These are phyloP conservation scores for Curvularia sp. DNA, from an alignment of 2,329 filamentous ascomycete genomes.

Conservation along the genomic window DNA sequence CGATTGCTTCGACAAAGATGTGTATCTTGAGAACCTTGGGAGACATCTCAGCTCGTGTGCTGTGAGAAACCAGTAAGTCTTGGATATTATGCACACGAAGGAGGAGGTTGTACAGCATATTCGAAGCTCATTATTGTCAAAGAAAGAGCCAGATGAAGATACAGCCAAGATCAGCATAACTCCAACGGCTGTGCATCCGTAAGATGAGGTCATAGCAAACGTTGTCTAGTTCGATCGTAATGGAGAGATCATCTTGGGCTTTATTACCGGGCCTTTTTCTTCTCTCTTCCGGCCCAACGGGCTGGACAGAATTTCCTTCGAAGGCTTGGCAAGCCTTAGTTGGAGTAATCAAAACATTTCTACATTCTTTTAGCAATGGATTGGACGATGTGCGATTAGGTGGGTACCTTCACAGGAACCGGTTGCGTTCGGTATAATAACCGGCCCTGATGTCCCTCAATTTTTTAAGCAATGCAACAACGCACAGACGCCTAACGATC, in stretches of 20 bases:
- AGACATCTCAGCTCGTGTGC: not conserved
- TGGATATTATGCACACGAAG: too few relatives aligned
- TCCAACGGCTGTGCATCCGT: not conserved
- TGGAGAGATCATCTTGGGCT: not conserved
- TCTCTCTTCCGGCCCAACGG: not conserved
- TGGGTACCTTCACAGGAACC: not conserved
- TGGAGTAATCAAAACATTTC: not conserved
- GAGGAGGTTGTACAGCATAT: not conserved
- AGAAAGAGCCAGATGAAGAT: not conserved
- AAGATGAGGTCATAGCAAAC: not conserved
- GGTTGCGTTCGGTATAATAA: not conserved
- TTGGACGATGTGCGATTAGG: not conserved
- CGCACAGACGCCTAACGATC: not conserved
- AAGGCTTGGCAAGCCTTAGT: not conserved
- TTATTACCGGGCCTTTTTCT: not conserved
- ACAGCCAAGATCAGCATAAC: not conserved
- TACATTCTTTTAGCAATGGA: not conserved
- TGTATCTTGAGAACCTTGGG: not conserved
- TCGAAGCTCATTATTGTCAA: not conserved
- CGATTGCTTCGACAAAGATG: conserved; percentile 24
- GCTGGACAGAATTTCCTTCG: not conserved
- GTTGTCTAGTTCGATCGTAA: not conserved
- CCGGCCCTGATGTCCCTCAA: not conserved
- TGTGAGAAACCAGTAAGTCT: not conserved
- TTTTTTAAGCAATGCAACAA: not conserved